These are phyloP conservation scores for Hypseocharis bilobata DNA, from an alignment of 441 rosid species.

Conservation along the genomic window DNA sequence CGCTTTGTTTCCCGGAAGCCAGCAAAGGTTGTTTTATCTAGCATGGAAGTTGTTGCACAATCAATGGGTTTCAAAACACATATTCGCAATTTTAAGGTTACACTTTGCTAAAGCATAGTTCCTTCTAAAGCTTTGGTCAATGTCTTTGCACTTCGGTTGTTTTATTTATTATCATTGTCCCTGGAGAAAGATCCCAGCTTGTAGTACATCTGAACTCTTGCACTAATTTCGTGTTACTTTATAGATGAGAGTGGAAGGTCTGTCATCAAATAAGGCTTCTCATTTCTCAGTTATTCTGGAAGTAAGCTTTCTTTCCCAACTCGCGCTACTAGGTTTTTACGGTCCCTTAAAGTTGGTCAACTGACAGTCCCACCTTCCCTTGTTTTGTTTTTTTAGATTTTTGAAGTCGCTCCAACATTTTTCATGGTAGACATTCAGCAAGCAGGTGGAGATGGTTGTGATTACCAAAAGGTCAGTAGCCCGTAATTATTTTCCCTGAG, in stretches of 20 bases:
- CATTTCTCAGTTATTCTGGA: slow-evolving; percentile 73
- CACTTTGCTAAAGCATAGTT: not conserved
- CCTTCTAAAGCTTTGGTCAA: not conserved
- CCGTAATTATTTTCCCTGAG: not conserved
- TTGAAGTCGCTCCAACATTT: slow-evolving; percentile 80
- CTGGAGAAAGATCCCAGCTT: not conserved
- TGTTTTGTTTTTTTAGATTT: slow-evolving; percentile 39
- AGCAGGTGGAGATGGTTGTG: slow-evolving; percentile 70
- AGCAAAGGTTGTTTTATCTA: slow-evolving; percentile 72
- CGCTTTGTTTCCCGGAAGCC: slow-evolving; percentile 79
- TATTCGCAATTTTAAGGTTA: slow-evolving; percentile 83
- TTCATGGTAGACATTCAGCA: slow-evolving; percentile 80
- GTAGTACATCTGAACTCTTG: slow-evolving; percentile 4
- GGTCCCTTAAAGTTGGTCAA: not conserved
- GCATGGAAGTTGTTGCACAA: slow-evolving; percentile 95
- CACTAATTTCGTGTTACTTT: slow-evolving; percentile 14
- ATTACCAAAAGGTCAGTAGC: slow-evolving; percentile 59
- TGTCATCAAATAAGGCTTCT: slow-evolving; percentile 50
- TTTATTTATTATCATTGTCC: not conserved
- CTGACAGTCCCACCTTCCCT: not conserved
- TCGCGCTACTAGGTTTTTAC: not conserved
- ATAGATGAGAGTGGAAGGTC: slow-evolving; percentile 95
- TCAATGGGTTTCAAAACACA: slow-evolving; percentile 97
- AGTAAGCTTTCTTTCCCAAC: slow-evolving; percentile 34
- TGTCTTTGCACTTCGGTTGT: too few species aligned